Evolutionary conservation across 257 asterid genomes (phyloP), one percentile per base, ranked within the genome.

Genomic region (Marsdenia floribunda): DNA sequence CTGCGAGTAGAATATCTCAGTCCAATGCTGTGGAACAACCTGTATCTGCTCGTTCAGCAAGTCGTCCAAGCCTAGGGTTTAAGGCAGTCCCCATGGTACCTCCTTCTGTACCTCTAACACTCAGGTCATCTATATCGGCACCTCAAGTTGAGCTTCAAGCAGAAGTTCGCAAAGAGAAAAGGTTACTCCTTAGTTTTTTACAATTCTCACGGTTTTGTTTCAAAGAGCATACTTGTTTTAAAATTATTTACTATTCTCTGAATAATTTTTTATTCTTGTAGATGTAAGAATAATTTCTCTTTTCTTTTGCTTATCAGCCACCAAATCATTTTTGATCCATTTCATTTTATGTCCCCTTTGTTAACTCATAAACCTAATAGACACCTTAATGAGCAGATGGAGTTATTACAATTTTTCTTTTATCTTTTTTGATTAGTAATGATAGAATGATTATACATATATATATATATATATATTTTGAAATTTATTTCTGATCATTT

Each of bases 31-130:
- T 12, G 8, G 97, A 93, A 72, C 96, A 91, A 40, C 96, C 96
- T 78, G 79, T 79, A n/a, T 91, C 96, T 40, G 94, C 97, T 71
- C 95, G 92, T 76, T 73, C 86, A 49, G 69, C 78, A 68, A 83
- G 83, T 18, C 84, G 91, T 72, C 92, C 89, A 66, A 80, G 78
- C 75, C 68, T 86, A 52, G 84, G 81, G 74, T 86, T 80, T 80
- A 92, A 86, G 84, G 78, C 89, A 9, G 82, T 69, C 79, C 37
- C 90, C 44, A 75, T 79, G 82, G 87, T 83, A 57, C 96, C 97
- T 37, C 81, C 90, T 21, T 78, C 37, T 77, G 86, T 87, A 60
- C 87, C 94, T 65, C 76, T 80, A 44, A 75, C 93, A 60, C 73
- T 84, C 69, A 90, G 83, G 86, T 82, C 93, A 53, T 79, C 63